A percentile compares a stretch with the other conserved stretches of the same genome.
These are phyloP conservation scores for Forsythia suspensa DNA, from an alignment of 257 asterid genomes.

Conservation along the genomic window DNA sequence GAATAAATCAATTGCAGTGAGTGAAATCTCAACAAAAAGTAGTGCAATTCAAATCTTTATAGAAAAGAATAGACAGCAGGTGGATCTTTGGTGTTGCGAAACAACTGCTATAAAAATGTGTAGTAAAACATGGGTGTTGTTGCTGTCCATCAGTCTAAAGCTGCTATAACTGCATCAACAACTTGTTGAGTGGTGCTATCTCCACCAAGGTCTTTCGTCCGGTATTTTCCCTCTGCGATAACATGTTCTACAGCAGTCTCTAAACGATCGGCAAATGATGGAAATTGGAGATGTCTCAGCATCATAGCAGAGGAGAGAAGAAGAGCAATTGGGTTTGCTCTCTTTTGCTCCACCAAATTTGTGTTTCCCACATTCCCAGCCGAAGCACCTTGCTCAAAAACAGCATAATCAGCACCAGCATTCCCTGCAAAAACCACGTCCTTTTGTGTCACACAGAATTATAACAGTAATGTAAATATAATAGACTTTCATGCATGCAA, in stretches of 20 bases:
- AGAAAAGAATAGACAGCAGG: neutral
- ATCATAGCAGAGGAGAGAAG: constrained; percentile 96
- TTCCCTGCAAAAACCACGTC: constrained; percentile 52
- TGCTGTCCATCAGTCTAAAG: constrained; percentile 41
- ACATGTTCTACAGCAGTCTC: constrained; percentile 85
- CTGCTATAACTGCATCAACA: constrained; percentile 82
- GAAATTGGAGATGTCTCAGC: constrained; percentile 95
- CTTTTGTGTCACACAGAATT: neutral
- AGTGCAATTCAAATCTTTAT: neutral
- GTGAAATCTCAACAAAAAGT: neutral
- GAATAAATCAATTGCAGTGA: neutral
- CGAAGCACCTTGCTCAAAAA: constrained; percentile 98
- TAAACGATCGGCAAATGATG: constrained; percentile 90
- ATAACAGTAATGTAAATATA: constrained; percentile 10
- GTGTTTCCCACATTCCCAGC: constrained; percentile 95
- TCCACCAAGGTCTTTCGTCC: constrained; percentile 92
- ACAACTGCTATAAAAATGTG: neutral
- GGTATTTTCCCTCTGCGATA: constrained; percentile 64
- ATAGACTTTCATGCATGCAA: neutral
- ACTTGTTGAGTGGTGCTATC: constrained; percentile 82
- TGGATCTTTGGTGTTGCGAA: neutral
- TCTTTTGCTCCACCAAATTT: constrained; percentile 58
- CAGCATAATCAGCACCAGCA: constrained; percentile 88
- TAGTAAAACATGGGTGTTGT: neutral
- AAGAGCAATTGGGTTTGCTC: constrained; percentile 90